A percentile compares a stretch with the other conserved stretches of the same genome.
Conservation (phyloP, 1,284 basidiomycete species). For the Cryptococcus amylolentus region DNA sequence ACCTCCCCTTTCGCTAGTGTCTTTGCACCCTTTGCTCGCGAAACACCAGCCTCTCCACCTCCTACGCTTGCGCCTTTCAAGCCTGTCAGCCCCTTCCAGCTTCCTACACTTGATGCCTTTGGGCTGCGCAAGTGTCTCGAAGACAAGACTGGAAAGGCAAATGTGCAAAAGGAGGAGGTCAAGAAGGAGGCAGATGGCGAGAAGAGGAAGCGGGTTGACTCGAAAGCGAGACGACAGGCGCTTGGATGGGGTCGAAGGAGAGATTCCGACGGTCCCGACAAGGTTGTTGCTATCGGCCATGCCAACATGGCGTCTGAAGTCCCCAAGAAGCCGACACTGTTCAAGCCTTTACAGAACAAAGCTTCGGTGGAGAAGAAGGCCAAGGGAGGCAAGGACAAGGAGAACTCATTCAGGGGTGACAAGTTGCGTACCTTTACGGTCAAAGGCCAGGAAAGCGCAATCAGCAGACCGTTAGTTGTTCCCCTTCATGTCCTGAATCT, state of each 20-base stretch:
- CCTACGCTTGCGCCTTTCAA: conserved; percentile 3
- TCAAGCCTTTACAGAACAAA: neutral
- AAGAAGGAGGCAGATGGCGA: conserved; percentile 1
- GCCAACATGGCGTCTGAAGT: neutral
- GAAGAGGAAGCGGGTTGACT: conserved; percentile 24
- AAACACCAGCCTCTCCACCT: conserved; percentile 10
- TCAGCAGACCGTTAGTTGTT: conserved; percentile 2
- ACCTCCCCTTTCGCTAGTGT: conserved; percentile 17
- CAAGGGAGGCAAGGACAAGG: conserved; percentile 1
- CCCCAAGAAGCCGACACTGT: neutral
- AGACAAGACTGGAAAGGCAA: neutral
- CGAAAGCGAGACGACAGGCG: conserved; percentile 27
- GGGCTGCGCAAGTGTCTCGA: conserved; percentile 8
- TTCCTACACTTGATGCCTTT: conserved; percentile 4
- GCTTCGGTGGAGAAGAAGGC: neutral
- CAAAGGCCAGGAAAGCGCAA: conserved; percentile 4
- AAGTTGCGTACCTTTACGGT: neutral
- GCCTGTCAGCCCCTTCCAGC: conserved; percentile 8
- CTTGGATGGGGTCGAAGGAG: conserved; percentile 40
- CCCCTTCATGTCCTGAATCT: neutral
- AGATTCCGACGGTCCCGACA: conserved; percentile 29
- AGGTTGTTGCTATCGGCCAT: conserved; percentile 7
- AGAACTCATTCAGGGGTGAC: neutral
- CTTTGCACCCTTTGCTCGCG: conserved; percentile 31
- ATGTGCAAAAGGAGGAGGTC: neutral